phyloP scores from a whole-genome alignment of 495 filamentous ascomycete genomes.

The Mycothermus thermophilus region DNA sequence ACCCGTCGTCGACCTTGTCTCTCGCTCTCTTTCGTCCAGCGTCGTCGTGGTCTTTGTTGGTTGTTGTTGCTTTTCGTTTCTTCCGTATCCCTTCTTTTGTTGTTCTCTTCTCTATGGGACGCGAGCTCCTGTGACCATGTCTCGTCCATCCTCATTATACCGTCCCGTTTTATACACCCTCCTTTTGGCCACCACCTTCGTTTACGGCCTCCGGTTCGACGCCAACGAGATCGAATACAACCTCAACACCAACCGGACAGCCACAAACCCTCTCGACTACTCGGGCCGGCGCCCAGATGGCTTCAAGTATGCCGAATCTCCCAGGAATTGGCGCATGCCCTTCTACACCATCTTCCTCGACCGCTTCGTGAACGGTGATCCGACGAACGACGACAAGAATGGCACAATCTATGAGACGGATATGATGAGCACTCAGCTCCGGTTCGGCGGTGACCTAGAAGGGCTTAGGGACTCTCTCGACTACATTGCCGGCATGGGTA shows the following conservation, averaged over 20 bases:
- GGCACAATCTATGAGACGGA: constrained; percentile 58
- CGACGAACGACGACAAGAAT: constrained; percentile 57
- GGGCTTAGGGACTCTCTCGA: constrained; percentile 54
- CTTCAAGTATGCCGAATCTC: constrained; percentile 39
- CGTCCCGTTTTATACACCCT: constrained; percentile 14
- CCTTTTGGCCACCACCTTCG: constrained; percentile 14
- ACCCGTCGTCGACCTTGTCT: constrained; percentile 4
- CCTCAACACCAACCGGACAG: constrained; percentile 48
- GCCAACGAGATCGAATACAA: constrained; percentile 41
- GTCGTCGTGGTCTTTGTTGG: constrained; percentile 11
- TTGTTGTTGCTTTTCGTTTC: constrained; percentile 7
- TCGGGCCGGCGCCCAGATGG: constrained; percentile 45
- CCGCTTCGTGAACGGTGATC: constrained; percentile 59
- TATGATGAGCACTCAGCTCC: constrained; percentile 51
- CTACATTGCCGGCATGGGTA: constrained; percentile 62
- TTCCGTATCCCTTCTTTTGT: constrained; percentile 16
- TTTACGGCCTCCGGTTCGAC: constrained; percentile 41
- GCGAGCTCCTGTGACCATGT: constrained; percentile 11
- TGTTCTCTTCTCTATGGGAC: too few species aligned
- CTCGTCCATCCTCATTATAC: constrained; percentile 21
- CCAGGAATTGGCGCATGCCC: constrained; percentile 56
- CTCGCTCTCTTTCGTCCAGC: constrained; percentile 6
- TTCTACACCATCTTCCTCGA: constrained; percentile 61
- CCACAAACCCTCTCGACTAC: constrained; percentile 47
- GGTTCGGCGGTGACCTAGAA: constrained; percentile 57